A percentile compares a stretch with the other conserved stretches of the same genome.
These are phyloP conservation scores for Paramecium octaurelia DNA, from an alignment of 73 alveolate species.

Conservation along the genomic window DNA sequence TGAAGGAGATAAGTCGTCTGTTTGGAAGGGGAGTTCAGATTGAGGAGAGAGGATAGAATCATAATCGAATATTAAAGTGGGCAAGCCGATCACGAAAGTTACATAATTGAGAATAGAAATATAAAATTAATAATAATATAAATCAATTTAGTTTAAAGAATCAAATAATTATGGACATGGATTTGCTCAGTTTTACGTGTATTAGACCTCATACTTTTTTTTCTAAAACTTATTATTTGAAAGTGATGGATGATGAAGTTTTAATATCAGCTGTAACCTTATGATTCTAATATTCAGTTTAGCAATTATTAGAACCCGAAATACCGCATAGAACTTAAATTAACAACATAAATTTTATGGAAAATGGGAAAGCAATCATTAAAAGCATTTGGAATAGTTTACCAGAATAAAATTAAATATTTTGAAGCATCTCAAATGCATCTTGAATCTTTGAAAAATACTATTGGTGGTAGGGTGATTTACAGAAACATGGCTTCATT, in stretches of 20 bases:
- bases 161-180: neutral
- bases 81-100: neutral
- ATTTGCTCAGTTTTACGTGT: neutral
- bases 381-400: constrained; percentile 43
- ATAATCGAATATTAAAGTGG: neutral
- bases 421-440: neutral
- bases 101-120: neutral
- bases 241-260: neutral
- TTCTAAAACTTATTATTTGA: constrained; percentile 11
- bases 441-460: neutral
- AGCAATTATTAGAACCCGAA: constrained; percentile 2
- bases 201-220: constrained; percentile 38
- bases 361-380: neutral
- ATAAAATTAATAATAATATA: constrained; percentile 4
- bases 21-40: neutral
- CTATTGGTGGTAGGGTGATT: neutral
- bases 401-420: constrained; percentile 6
- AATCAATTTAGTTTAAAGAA: neutral
- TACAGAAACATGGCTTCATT: constrained; percentile 47
- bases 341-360: constrained; percentile 1
- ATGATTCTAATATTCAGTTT: neutral
- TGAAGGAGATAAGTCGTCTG: neutral
- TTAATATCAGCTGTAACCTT: constrained; percentile 6
- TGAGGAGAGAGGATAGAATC: neutral
- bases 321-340: neutral